Conservation (phyloP, 768 basidiomycete genomes). For the Austroboletus eburneus region DNA sequence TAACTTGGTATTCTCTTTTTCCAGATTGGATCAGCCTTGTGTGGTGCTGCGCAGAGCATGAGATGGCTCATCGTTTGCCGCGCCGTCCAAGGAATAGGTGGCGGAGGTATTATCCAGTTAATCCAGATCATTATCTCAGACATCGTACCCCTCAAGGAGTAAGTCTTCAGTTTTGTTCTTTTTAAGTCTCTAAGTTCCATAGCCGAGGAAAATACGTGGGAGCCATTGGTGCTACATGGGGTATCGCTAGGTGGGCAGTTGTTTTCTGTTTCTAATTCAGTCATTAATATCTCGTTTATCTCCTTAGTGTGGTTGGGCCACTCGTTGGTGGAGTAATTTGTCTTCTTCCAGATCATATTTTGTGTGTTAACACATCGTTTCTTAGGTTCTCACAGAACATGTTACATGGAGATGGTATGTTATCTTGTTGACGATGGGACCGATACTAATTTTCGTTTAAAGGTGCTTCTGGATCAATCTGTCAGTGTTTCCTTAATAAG, state of each 20-base stretch:
- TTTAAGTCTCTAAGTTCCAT: not conserved
- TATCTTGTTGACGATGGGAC: not conserved
- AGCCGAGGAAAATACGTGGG: conserved; percentile 27
- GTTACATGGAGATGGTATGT: conserved; percentile 36
- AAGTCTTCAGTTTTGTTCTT: not conserved
- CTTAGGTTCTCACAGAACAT: conserved; percentile 29
- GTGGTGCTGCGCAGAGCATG: not conserved
- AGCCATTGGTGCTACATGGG: conserved; percentile 35
- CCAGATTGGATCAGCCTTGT: not conserved
- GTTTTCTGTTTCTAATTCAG: not conserved
- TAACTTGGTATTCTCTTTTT: not conserved
- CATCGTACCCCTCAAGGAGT: not conserved
- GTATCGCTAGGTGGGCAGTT: conserved; percentile 27
- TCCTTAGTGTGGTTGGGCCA: conserved; percentile 37
- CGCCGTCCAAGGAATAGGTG: not conserved
- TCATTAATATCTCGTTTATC: not conserved
- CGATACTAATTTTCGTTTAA: not conserved
- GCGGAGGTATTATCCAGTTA: not conserved
- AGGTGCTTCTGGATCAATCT: conserved; percentile 32
- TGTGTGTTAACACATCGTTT: not conserved
- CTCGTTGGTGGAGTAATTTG: conserved; percentile 30
- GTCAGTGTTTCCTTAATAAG: conserved; percentile 9
- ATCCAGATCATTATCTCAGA: not conserved
- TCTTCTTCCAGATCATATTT: not conserved
- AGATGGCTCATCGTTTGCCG: not conserved